Evolutionary conservation across 345 rosid genomes (phyloP).

Genomic region (Brassica incana): DNA sequence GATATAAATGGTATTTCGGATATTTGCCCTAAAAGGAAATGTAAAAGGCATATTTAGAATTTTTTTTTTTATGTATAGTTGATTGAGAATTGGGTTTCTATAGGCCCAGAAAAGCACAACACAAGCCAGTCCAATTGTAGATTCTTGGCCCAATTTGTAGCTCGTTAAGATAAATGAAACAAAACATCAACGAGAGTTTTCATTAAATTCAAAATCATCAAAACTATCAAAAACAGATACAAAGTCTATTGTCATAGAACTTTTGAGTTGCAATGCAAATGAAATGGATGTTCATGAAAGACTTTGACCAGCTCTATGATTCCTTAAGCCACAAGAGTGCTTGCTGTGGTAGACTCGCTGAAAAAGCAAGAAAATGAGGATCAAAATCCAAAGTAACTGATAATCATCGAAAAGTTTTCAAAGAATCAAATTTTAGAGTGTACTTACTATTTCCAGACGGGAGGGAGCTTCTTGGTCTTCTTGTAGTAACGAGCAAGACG

Average conservation of each 20-base stretch:
- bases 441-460: conserved; percentile 89
- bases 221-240: conserved; percentile 18
- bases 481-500: conserved; percentile 94
- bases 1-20: too few relatives aligned
- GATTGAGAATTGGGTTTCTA: background rate
- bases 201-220: conserved; percentile 17
- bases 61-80: background rate
- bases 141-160: background rate
- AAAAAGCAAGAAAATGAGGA: background rate
- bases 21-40: too few relatives aligned
- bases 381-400: background rate
- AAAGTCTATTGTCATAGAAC: background rate
- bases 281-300: conserved; percentile 6
- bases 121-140: background rate
- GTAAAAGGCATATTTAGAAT: background rate
- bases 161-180: background rate
- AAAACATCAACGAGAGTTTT: background rate
- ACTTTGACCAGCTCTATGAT: background rate
- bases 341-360: conserved; percentile 71
- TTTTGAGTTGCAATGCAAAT: conserved; percentile 2
- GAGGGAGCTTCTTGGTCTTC: conserved; percentile 95
- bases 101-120: background rate
- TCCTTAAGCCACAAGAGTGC: conserved; percentile 63
- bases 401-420: background rate
- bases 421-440: background rate